Conservation (phyloP, 768 basidiomycete genomes). For the Chiua virens region DNA sequence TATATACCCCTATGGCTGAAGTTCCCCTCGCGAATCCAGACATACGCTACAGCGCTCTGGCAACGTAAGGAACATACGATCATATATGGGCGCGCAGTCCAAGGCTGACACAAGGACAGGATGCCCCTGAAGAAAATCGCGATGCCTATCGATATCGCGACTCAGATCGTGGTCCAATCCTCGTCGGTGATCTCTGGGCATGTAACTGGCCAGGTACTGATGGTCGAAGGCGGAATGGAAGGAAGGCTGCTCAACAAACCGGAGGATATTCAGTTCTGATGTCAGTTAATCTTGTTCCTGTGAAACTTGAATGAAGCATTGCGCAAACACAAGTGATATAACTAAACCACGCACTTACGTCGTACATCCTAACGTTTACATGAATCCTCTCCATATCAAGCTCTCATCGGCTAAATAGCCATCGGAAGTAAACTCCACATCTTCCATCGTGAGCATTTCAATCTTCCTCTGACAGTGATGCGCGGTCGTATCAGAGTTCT, state of each 20-base stretch:
- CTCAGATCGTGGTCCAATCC: constrained; percentile 58
- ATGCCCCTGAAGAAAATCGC: constrained; percentile 72
- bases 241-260: constrained; percentile 48
- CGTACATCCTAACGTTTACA: neutral
- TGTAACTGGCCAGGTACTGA: constrained; percentile 63
- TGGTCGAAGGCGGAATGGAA: constrained; percentile 77
- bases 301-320: neutral
- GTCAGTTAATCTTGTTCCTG: neutral
- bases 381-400: constrained; percentile 14
- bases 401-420: constrained; percentile 39
- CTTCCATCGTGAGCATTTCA: constrained; percentile 50
- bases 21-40: constrained; percentile 54
- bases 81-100: neutral
- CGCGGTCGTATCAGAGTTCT: constrained; percentile 26
- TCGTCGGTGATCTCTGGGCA: constrained; percentile 64
- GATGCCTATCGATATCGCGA: constrained; percentile 58
- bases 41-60: constrained; percentile 57
- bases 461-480: constrained; percentile 48
- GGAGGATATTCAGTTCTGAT: constrained; percentile 27
- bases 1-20: constrained; percentile 61
- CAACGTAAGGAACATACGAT: constrained; percentile 51
- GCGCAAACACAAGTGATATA: neutral
- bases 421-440: constrained; percentile 46
- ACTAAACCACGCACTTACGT: neutral
- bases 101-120: constrained; percentile 31